phyloP scores from a whole-genome alignment of 176 grass and related monocot species.

The Rhynchospora tenuis region DNA sequence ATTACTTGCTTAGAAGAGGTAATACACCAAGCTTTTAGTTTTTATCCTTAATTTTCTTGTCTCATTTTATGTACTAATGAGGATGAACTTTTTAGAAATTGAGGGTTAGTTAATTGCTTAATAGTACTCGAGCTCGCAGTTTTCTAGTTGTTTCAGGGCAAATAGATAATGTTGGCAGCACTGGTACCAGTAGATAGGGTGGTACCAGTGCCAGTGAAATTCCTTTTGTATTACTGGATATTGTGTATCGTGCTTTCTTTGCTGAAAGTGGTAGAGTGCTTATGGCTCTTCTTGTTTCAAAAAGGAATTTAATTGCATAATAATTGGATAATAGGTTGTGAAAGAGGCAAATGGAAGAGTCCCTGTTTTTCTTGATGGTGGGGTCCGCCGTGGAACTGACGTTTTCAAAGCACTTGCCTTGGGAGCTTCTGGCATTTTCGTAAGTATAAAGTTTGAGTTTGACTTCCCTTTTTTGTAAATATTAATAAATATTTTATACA shows the following conservation, averaged over 20 bases:
- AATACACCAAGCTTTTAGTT: neutral
- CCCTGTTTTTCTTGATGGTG: slow-evolving; percentile 88
- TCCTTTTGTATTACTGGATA: too few species aligned
- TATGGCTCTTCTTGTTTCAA: too few species aligned
- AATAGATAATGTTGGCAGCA: too few species aligned
- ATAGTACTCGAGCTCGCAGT: too few species aligned
- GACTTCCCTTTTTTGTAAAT: neutral
- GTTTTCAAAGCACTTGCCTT: slow-evolving; percentile 88
- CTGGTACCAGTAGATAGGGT: too few species aligned
- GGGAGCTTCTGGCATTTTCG: slow-evolving; percentile 85
- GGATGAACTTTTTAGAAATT: too few species aligned
- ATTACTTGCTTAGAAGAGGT: slow-evolving; percentile 98
- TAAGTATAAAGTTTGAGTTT: slow-evolving; percentile 27
- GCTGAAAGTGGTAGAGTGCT: too few species aligned
- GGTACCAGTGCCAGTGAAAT: too few species aligned
- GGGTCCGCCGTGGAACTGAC: slow-evolving; percentile 83
- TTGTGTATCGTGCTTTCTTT: too few species aligned
- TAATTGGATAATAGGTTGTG: slow-evolving; percentile 53
- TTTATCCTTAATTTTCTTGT: neutral
- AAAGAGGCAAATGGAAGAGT: slow-evolving; percentile 53
- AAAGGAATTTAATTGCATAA: neutral
- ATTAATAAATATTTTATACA: neutral
- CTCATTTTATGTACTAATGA: neutral
- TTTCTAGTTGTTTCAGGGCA: too few species aligned
- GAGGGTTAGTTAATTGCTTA: too few species aligned